Percentiles rank a stretch among this genome's conserved stretches.
phyloP scores from a whole-genome alignment of 805 yeast genomes.

The Pichia rugopelliculosa region DNA sequence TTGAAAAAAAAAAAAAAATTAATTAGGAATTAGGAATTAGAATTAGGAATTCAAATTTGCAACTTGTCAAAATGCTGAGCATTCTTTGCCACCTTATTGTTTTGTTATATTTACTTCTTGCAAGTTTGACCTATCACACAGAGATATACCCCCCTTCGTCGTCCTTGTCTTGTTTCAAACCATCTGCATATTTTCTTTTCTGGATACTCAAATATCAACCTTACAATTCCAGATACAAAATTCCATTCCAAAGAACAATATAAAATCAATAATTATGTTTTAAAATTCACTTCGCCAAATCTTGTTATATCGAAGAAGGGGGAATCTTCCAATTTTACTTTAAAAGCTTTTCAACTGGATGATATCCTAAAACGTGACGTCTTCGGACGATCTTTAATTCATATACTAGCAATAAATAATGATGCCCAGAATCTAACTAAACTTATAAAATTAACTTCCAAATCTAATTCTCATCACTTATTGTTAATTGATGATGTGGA shows the following conservation, averaged over 20 bases:
- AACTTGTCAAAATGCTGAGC: background rate
- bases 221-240: background rate
- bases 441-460: slow-evolving; percentile 30
- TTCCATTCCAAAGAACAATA: background rate
- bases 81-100: background rate
- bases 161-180: background rate
- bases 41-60: background rate
- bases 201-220: background rate
- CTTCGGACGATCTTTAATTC: slow-evolving; percentile 61
- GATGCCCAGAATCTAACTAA: slow-evolving; percentile 38
- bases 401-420: slow-evolving; percentile 44
- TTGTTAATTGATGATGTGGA: slow-evolving; percentile 52
- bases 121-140: background rate
- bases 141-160: background rate
- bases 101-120: background rate
- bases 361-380: slow-evolving; percentile 49
- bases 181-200: background rate
- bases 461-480: slow-evolving; percentile 37
- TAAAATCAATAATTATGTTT: slow-evolving; percentile 8
- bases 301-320: slow-evolving; percentile 6
- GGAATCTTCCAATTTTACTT: slow-evolving; percentile 5
- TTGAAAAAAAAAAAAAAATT: too few species aligned
- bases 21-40: too few species aligned
- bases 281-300: slow-evolving; percentile 14
- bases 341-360: slow-evolving; percentile 26